Base-by-base conservation (phyloP, 805 yeast genomes). In the Zygosaccharomyces gambellarensis region DNA sequence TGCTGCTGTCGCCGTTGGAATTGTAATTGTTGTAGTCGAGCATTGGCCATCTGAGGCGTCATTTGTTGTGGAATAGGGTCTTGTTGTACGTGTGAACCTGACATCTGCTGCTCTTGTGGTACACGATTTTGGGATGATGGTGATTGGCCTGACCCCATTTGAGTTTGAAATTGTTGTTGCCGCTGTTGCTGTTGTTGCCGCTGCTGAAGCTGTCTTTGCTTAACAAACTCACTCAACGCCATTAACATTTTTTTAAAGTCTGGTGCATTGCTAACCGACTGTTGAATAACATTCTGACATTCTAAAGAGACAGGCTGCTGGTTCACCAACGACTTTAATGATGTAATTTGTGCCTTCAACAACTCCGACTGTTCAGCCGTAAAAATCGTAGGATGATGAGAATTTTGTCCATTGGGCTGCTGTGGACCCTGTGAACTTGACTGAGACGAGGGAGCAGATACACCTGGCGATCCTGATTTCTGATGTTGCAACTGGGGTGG, bases 341-440 rank as follows among this genome's bases (percentile, higher is more conserved):
- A 60, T 11, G 67, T 59, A n/a, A 67, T 66, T 42, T 67, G 71
- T 5, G 71, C 70, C 50, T 61, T 65, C 42, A 67, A 50, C 31
- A 67, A 48, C 19, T 58, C 56, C 2, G 70, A 63, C 40, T 67
- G 70, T 45, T 61, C 64, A 7, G 55, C 45, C 1, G 66, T 61
- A 40, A 65, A 65, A 17, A 61, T 55, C 22, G 52, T 60, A 29
- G 46, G 41, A 6, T 44, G 31, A 25, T 46, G 44, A 12, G 45
- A 30, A 11, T 29, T 32, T n/a, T 43, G 49, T 11, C 44, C 41
- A 17, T 43, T 50, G 5, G 23, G 43, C 25, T 47, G 28, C 30
- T 38, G 48, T 6, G 25, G 32, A 17, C 29, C 28, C 10, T 27
- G 32, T 27, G 21, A 29, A 11, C 36, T 27, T 10, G n/a, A 25